Evolutionary conservation across 1,139 yeast genomes (phyloP).

Genomic region (Geotrichum klebahnii): DNA sequence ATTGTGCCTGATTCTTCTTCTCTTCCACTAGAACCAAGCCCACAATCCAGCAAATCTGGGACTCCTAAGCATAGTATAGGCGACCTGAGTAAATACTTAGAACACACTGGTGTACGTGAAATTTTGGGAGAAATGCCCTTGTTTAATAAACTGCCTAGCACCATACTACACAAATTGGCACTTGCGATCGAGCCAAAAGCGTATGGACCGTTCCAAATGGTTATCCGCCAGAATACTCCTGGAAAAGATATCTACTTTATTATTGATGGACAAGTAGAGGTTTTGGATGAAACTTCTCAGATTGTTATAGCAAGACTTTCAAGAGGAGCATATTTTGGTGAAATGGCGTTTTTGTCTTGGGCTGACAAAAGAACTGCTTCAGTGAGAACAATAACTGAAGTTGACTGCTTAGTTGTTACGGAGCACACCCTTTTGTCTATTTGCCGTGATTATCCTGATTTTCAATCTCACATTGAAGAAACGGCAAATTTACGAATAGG

Average conservation of each 20-base stretch:
- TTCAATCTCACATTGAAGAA: conserved; percentile 55
- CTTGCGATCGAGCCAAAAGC: conserved; percentile 56
- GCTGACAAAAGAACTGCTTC: conserved; percentile 56
- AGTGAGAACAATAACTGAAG: conserved; percentile 56
- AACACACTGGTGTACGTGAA: conserved; percentile 43
- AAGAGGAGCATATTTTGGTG: conserved; percentile 69
- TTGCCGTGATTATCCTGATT: conserved; percentile 54
- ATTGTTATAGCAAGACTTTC: conserved; percentile 54
- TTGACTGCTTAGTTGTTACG: conserved; percentile 57
- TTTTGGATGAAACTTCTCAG: conserved; percentile 45
- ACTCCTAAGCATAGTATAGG: conserved; percentile 11
- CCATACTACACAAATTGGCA: conserved; percentile 59
- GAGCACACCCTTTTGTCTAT: conserved; percentile 51
- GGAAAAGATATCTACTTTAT: conserved; percentile 66
- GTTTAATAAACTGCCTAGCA: conserved; percentile 53
- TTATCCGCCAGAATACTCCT: conserved; percentile 55
- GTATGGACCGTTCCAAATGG: conserved; percentile 54
- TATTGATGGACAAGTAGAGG: conserved; percentile 67
- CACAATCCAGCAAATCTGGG: conserved; percentile 1
- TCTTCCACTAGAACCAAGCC: conserved; percentile 1
- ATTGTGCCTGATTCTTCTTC: neutral
- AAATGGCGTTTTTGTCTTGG: conserved; percentile 61
- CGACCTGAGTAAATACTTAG: conserved; percentile 12
- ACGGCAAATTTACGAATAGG: conserved; percentile 59
- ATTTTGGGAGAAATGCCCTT: conserved; percentile 56